Percentiles rank a stretch among this genome's conserved stretches.
Conservation (phyloP, 75 land plant species). For the Adiantum capillusveneris region DNA sequence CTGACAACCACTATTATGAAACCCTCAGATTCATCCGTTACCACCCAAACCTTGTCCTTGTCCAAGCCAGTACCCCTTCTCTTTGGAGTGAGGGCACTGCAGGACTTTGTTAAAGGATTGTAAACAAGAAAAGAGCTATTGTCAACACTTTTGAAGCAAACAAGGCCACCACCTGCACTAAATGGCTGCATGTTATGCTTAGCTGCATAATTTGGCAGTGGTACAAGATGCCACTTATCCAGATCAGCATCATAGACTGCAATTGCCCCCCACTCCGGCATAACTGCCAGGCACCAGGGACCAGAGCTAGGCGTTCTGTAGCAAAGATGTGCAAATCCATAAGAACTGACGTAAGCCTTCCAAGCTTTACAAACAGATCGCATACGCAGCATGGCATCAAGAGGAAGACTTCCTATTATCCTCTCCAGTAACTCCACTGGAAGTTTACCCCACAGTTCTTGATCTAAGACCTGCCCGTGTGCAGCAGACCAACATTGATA, state of each 20-base stretch:
- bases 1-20: neutral
- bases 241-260: neutral
- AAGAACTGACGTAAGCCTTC: constrained; percentile 7
- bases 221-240: neutral
- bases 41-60: constrained; percentile 4
- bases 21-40: constrained; percentile 7
- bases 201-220: neutral
- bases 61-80: neutral
- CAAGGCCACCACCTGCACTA: neutral
- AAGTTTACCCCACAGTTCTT: constrained; percentile 3
- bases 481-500: neutral
- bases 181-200: constrained; percentile 1
- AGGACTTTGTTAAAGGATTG: constrained; percentile 3
- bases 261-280: neutral
- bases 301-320: constrained; percentile 1
- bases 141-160: constrained; percentile 1
- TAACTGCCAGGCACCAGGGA: constrained; percentile 4
- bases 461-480: neutral
- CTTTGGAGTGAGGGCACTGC: constrained; percentile 5
- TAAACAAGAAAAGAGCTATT: constrained; percentile 2
- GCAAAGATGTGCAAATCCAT: constrained; percentile 3
- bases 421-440: constrained; percentile 3
- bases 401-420: constrained; percentile 3
- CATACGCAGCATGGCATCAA: constrained; percentile 4
- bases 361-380: constrained; percentile 7